Conservation (phyloP, 108 stramenopile species). For the Parietichytrium sp. region DNA sequence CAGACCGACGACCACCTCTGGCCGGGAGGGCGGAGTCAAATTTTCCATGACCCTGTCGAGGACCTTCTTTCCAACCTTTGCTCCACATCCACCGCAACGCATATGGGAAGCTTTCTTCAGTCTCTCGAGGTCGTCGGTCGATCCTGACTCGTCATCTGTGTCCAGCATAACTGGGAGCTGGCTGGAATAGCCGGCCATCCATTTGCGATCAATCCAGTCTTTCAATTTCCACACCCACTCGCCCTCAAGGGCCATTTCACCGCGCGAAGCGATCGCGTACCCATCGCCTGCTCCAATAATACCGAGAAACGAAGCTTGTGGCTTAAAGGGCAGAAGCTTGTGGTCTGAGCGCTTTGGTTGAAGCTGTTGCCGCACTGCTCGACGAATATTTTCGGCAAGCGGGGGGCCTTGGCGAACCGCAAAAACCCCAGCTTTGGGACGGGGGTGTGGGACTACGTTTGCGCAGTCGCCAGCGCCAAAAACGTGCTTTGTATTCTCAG, state of each 20-base stretch:
- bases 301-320: constrained; percentile 58
- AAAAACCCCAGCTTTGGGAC: constrained; percentile 76
- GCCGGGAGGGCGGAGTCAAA: not conserved
- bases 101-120: constrained; percentile 46
- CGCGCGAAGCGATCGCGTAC: constrained; percentile 65
- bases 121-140: constrained; percentile 26
- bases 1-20: constrained; percentile 20
- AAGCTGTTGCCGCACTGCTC: not conserved
- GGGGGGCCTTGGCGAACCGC: constrained; percentile 74
- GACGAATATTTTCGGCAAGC: constrained; percentile 57
- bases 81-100: constrained; percentile 71
- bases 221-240: constrained; percentile 67
- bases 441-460: constrained; percentile 56
- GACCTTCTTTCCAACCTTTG: constrained; percentile 61
- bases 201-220: constrained; percentile 70
- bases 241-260: constrained; percentile 60
- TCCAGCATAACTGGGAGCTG: constrained; percentile 55
- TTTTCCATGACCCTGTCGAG: constrained; percentile 41
- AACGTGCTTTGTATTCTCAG: constrained; percentile 44
- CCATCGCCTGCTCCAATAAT: constrained; percentile 68
- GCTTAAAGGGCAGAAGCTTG: constrained; percentile 18
- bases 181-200: constrained; percentile 64
- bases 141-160: not conserved
- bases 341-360: constrained; percentile 35
- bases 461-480: constrained; percentile 72